Percentiles rank a stretch among this genome's conserved stretches.
These are phyloP conservation scores for Rheum nobile DNA, from an alignment of 148 eudicot genomes.

Conservation along the genomic window DNA sequence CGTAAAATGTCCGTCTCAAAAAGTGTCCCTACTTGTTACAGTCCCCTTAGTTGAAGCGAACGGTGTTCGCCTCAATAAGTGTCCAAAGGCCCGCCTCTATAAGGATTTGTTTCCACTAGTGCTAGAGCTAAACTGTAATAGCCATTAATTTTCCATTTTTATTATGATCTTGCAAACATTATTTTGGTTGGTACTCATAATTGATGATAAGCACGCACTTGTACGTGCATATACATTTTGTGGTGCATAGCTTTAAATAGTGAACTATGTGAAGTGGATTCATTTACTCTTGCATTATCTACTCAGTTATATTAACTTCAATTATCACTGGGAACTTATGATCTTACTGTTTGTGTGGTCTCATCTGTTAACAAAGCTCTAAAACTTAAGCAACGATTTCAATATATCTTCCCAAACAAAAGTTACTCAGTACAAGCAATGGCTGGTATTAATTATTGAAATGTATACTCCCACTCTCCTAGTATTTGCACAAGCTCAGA, in stretches of 20 bases:
- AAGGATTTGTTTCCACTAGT: too few species aligned
- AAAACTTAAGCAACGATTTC: constrained; percentile 72
- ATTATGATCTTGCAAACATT: background rate
- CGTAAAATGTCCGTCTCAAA: too few species aligned
- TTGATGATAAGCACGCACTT: background rate
- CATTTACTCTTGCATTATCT: background rate
- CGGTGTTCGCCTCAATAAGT: too few species aligned
- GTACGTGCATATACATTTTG: background rate
- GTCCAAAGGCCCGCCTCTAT: too few species aligned
- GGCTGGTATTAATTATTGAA: too few species aligned
- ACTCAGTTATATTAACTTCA: background rate
- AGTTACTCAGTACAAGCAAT: constrained; percentile 67
- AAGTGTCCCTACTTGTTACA: too few species aligned
- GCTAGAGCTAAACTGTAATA: background rate
- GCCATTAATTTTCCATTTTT: background rate
- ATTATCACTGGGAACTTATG: constrained; percentile 41
- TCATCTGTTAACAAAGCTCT: constrained; percentile 56
- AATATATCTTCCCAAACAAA: constrained; percentile 52
- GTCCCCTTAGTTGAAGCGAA: too few species aligned
- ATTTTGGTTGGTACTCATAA: background rate
- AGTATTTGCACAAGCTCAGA: too few species aligned
- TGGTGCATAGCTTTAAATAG: too few species aligned
- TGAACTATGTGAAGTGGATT: too few species aligned
- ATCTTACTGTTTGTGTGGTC: constrained; percentile 72
- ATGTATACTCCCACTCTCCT: too few species aligned